A percentile compares a stretch with the other conserved stretches of the same genome.
These are phyloP conservation scores for Calonectria pseudoreteaudii DNA, from an alignment of 2,329 filamentous ascomycete species.

Conservation along the genomic window DNA sequence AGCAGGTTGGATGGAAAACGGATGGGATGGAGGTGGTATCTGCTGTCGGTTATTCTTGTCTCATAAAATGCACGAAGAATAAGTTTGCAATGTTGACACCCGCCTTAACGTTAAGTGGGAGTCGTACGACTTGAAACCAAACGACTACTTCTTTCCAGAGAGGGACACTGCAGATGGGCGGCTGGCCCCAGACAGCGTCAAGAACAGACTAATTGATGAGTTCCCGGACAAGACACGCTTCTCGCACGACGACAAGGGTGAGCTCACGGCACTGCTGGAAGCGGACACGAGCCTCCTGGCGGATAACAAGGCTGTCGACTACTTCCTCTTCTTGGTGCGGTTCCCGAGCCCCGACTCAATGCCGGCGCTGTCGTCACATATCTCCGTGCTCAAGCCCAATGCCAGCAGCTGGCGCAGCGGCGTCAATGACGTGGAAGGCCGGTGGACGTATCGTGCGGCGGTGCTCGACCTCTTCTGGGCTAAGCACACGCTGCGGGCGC, in stretches of 20 bases:
- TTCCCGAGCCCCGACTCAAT: slow-evolving; percentile 37
- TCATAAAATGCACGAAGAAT: too few relatives aligned
- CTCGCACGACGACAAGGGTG: slow-evolving; percentile 63
- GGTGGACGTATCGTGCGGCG: slow-evolving; percentile 75
- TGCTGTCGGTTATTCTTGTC: too few relatives aligned
- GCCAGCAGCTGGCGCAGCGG: slow-evolving; percentile 69
- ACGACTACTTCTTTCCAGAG: slow-evolving; percentile 81
- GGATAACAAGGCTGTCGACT: slow-evolving; percentile 76
- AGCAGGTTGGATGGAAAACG: too few relatives aligned
- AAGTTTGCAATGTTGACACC: too few relatives aligned
- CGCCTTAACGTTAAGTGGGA: too few relatives aligned
- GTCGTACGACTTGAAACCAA: slow-evolving; percentile 80
- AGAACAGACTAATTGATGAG: slow-evolving; percentile 73
- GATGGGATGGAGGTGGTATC: too few relatives aligned
- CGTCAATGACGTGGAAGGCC: slow-evolving; percentile 69
- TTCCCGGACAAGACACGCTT: slow-evolving; percentile 76
- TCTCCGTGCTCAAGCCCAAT: slow-evolving; percentile 52
- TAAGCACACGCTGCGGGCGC: slow-evolving; percentile 76
- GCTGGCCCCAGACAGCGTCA: slow-evolving; percentile 73
- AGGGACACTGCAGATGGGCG: slow-evolving; percentile 75
- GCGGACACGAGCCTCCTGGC: slow-evolving; percentile 74
- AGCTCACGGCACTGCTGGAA: slow-evolving; percentile 66
- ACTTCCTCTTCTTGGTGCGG: slow-evolving; percentile 78
- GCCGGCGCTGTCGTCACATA: slow-evolving; percentile 36
- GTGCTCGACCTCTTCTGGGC: slow-evolving; percentile 85